Evolutionary conservation across 2,329 filamentous ascomycete species (phyloP).

Genomic region (Cadophora luteo-olivacea): DNA sequence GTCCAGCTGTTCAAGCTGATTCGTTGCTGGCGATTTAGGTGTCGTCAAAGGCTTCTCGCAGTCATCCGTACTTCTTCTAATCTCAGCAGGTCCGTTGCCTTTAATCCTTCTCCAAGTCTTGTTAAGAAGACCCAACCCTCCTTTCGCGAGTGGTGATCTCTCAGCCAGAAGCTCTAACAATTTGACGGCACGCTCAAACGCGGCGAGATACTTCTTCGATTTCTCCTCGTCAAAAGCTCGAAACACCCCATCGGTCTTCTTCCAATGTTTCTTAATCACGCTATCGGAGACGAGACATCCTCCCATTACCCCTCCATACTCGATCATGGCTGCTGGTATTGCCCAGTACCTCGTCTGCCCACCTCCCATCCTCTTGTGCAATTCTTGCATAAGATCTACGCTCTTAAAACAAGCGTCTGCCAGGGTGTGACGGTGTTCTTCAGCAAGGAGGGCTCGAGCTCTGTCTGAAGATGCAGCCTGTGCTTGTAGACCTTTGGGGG

Average conservation of each 20-base stretch:
- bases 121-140: background rate
- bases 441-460: background rate
- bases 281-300: background rate
- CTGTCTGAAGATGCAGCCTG: background rate
- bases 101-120: background rate
- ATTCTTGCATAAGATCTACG: background rate
- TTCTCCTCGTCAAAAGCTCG: background rate
- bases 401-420: constrained; percentile 5
- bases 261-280: background rate
- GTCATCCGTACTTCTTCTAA: background rate
- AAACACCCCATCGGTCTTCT: background rate
- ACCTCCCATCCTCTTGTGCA: constrained; percentile 4
- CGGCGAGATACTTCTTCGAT: background rate
- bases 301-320: background rate
- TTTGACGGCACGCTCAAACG: background rate
- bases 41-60: too few species aligned
- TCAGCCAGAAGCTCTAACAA: constrained; percentile 4
- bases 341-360: constrained; percentile 8
- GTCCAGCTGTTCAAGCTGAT: background rate
- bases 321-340: constrained; percentile 6
- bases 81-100: background rate
- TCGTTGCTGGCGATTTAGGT: background rate
- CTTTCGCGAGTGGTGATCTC: background rate
- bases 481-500: background rate
- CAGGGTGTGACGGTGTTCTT: constrained; percentile 6